A percentile compares a stretch with the other conserved stretches of the same genome.
Conservation (phyloP, 441 rosid genomes). For the Populus hybrid region DNA sequence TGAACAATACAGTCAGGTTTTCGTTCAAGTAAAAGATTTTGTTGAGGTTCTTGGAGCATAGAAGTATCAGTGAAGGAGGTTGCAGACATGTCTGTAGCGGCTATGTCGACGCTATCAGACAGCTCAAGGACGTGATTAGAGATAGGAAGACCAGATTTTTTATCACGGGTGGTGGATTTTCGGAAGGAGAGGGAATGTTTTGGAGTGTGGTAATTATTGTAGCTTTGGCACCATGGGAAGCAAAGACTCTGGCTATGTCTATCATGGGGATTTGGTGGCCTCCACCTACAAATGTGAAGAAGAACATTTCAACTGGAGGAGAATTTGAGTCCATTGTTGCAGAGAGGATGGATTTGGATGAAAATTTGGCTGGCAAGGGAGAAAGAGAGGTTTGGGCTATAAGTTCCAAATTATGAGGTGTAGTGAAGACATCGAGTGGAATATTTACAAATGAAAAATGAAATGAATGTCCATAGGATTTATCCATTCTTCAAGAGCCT, state of each 20-base stretch:
- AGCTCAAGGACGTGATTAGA: constrained; percentile 14
- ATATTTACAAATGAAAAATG: not conserved
- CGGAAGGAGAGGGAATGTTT: constrained; percentile 22
- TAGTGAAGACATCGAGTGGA: not conserved
- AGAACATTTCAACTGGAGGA: constrained; percentile 36
- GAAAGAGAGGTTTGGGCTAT: not conserved
- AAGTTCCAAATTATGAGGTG: not conserved
- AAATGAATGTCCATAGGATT: not conserved
- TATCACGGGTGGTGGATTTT: constrained; percentile 19
- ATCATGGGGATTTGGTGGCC: constrained; percentile 49
- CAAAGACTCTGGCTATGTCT: constrained; percentile 44
- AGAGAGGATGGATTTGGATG: not conserved
- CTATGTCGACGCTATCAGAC: constrained; percentile 13
- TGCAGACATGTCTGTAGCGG: constrained; percentile 27
- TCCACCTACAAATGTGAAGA: constrained; percentile 45
- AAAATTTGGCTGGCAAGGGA: not conserved
- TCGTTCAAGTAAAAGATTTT: constrained; percentile 16
- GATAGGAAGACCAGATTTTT: constrained; percentile 17
- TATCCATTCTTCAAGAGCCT: not conserved
- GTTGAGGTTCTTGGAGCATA: constrained; percentile 32
- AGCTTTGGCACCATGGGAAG: constrained; percentile 25
- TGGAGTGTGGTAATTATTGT: constrained; percentile 25
- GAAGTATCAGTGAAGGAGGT: constrained; percentile 24
- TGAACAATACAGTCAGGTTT: constrained; percentile 38
- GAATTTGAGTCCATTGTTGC: constrained; percentile 24